Evolutionary conservation across 1,139 yeast species (phyloP).

Genomic region (Nakaseomyces sp.): DNA sequence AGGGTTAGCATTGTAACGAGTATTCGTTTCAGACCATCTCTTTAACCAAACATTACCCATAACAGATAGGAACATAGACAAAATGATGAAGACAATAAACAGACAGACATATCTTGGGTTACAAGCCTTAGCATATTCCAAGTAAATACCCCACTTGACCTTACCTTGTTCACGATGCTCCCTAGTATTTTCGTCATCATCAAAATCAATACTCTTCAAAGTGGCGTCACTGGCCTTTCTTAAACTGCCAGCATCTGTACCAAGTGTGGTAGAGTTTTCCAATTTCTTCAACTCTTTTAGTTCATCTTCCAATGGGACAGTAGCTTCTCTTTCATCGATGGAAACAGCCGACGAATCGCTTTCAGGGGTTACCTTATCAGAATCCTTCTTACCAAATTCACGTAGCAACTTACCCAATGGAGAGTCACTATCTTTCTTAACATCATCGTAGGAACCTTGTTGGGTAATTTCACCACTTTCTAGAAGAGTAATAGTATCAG

Average conservation of each 20-base stretch:
- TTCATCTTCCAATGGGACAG: slow-evolving; percentile 28
- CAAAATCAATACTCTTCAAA: slow-evolving; percentile 36
- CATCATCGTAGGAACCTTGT: slow-evolving; percentile 58
- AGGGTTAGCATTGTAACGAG: slow-evolving; percentile 62
- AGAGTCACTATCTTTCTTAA: slow-evolving; percentile 40
- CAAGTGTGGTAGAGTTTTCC: slow-evolving; percentile 20
- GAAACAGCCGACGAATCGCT: slow-evolving; percentile 12
- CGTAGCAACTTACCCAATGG: slow-evolving; percentile 54
- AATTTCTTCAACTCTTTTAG: slow-evolving; percentile 32
- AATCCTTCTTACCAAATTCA: slow-evolving; percentile 61
- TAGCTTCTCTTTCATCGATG: slow-evolving; percentile 18
- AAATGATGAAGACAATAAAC: slow-evolving; percentile 43
- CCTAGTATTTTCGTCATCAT: slow-evolving; percentile 39
- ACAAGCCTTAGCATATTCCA: slow-evolving; percentile 80
- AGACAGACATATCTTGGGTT: slow-evolving; percentile 58
- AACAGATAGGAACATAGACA: slow-evolving; percentile 55
- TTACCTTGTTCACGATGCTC: slow-evolving; percentile 91
- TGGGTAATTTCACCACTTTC: slow-evolving; percentile 72
- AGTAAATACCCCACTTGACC: slow-evolving; percentile 83
- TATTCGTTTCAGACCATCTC: slow-evolving; percentile 92
- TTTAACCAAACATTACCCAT: slow-evolving; percentile 82
- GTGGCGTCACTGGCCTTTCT: slow-evolving; percentile 68
- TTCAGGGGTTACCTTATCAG: slow-evolving; percentile 12
- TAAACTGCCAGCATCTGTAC: slow-evolving; percentile 38
- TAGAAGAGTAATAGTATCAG: slow-evolving; percentile 64